phyloP scores from a whole-genome alignment of 768 basidiomycete species.

The Hypholoma sublateritium region DNA sequence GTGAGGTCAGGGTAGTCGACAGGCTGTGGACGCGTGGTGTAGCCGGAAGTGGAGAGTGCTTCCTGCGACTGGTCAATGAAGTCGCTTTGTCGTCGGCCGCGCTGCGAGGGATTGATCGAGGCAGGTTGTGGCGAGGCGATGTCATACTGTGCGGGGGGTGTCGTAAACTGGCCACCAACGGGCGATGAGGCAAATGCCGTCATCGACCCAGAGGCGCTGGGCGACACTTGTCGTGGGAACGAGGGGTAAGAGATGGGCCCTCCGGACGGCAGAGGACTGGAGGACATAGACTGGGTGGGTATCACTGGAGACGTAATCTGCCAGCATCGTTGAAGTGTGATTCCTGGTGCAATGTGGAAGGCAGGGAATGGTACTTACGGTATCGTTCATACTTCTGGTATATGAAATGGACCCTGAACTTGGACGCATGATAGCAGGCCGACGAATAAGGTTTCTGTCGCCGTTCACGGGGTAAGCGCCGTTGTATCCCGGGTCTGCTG shows the following conservation, averaged over 20 bases:
- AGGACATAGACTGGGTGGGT: slow-evolving; percentile 35
- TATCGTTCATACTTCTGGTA: slow-evolving; percentile 48
- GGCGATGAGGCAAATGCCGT: slow-evolving; percentile 50
- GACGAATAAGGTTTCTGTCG: slow-evolving; percentile 32
- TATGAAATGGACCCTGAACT: slow-evolving; percentile 44
- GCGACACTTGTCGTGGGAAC: slow-evolving; percentile 31
- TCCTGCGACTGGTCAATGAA: slow-evolving; percentile 79
- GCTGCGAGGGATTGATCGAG: slow-evolving; percentile 73
- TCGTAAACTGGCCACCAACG: slow-evolving; percentile 35
- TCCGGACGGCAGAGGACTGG: slow-evolving; percentile 36
- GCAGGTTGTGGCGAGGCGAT: slow-evolving; percentile 79
- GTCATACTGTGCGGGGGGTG: slow-evolving; percentile 40
- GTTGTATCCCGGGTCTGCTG: slow-evolving; percentile 39
- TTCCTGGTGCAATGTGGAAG: neutral
- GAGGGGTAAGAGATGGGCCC: slow-evolving; percentile 45
- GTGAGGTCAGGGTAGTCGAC: slow-evolving; percentile 84
- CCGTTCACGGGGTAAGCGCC: slow-evolving; percentile 22
- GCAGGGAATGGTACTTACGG: slow-evolving; percentile 34
- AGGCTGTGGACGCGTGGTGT: slow-evolving; percentile 36
- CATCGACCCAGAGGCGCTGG: slow-evolving; percentile 12
- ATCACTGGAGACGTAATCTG: slow-evolving; percentile 36
- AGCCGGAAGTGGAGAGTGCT: slow-evolving; percentile 41
- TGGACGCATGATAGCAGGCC: slow-evolving; percentile 41
- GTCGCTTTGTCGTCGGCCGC: slow-evolving; percentile 74
- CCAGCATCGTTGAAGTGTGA: neutral